These are phyloP conservation scores for Pseudozyma sp. DNA, from an alignment of 1,284 basidiomycete species.

Conservation along the genomic window DNA sequence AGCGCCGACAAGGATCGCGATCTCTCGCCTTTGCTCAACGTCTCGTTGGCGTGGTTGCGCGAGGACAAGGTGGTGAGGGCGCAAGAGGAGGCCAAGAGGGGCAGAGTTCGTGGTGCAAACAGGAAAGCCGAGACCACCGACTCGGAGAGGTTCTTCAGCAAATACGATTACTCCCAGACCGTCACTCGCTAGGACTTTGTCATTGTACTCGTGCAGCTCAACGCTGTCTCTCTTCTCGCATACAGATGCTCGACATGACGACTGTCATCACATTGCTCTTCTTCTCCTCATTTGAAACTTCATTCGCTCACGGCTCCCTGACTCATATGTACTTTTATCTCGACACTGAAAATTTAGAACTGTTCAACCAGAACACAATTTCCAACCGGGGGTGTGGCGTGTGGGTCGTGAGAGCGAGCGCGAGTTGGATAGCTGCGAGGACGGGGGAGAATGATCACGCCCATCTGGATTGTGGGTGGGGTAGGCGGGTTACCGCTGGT, in stretches of 20 bases:
- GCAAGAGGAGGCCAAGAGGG: slow-evolving; percentile 48
- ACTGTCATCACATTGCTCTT: too few relatives aligned
- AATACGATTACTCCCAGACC: slow-evolving; percentile 63
- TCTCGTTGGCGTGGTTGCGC: slow-evolving; percentile 64
- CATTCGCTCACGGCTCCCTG: not conserved
- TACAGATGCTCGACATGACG: too few relatives aligned
- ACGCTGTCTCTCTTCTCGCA: slow-evolving; percentile 10
- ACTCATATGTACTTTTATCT: slow-evolving; percentile 6
- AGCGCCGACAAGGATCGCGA: slow-evolving; percentile 25
- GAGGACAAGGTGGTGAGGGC: slow-evolving; percentile 60
- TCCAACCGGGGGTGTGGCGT: not conserved
- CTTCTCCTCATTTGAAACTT: too few relatives aligned
- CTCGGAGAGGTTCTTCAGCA: slow-evolving; percentile 64
- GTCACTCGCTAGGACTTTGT: slow-evolving; percentile 26
- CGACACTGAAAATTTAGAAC: not conserved
- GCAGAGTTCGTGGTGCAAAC: slow-evolving; percentile 55
- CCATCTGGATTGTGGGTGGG: too few relatives aligned
- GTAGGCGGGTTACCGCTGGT: too few relatives aligned
- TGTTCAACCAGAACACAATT: slow-evolving; percentile 7
- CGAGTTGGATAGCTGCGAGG: too few relatives aligned
- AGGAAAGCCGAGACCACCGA: slow-evolving; percentile 54
- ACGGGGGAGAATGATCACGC: too few relatives aligned
- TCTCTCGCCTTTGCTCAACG: slow-evolving; percentile 52
- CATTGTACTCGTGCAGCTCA: not conserved
- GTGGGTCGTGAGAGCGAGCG: not conserved